Conservation (phyloP, 2,329 filamentous ascomycete species). For the Pestalotiopsis sp. region DNA sequence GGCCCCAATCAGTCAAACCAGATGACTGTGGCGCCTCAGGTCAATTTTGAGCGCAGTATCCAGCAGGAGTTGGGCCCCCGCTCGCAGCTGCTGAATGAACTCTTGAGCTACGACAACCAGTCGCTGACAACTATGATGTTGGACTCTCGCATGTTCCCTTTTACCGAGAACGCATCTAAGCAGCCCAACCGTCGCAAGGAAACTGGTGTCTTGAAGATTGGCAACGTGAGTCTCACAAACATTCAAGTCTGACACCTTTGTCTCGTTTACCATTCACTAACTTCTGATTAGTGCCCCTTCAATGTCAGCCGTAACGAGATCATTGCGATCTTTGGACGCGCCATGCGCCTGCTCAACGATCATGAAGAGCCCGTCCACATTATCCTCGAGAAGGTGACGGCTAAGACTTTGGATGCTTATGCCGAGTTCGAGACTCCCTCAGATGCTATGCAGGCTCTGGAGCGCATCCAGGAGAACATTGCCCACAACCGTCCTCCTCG, state of each 20-base stretch:
- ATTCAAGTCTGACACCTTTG: neutral
- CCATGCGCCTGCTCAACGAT: slow-evolving; percentile 43
- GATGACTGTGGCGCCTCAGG: neutral
- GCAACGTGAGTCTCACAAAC: slow-evolving; percentile 45
- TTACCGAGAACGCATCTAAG: slow-evolving; percentile 37
- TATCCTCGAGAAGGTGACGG: slow-evolving; percentile 49
- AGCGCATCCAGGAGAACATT: slow-evolving; percentile 41
- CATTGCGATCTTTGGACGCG: slow-evolving; percentile 47
- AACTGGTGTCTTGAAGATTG: slow-evolving; percentile 51
- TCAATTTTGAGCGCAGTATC: neutral
- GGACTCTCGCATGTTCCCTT: slow-evolving; percentile 46
- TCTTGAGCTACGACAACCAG: slow-evolving; percentile 38
- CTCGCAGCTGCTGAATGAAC: slow-evolving; percentile 39
- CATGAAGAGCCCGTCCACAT: slow-evolving; percentile 47
- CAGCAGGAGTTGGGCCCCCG: slow-evolving; percentile 21
- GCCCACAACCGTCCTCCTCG: slow-evolving; percentile 41
- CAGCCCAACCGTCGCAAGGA: slow-evolving; percentile 31
- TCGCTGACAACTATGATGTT: slow-evolving; percentile 38
- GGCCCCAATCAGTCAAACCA: neutral
- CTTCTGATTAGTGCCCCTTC: slow-evolving; percentile 43
- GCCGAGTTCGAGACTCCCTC: slow-evolving; percentile 47
- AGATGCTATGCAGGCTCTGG: slow-evolving; percentile 57
- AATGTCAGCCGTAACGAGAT: slow-evolving; percentile 41
- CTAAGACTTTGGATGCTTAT: slow-evolving; percentile 49
- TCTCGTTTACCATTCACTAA: neutral